Evolutionary conservation across 257 asterid species (phyloP).

Genomic region (Salvia miltiorrhiza): DNA sequence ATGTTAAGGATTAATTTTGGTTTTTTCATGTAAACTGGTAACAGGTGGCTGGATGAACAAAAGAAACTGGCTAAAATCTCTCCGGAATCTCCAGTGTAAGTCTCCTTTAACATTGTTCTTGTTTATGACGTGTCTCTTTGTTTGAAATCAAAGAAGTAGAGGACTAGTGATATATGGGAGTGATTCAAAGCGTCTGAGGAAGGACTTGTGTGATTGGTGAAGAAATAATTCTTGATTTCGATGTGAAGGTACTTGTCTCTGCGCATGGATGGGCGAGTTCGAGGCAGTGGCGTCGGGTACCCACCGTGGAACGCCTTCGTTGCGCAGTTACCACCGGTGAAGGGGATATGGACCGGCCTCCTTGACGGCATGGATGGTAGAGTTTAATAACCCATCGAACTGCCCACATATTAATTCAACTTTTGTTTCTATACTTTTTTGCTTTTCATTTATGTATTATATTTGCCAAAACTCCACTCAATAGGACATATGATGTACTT

Average conservation of each 20-base stretch:
- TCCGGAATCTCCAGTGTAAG: slow-evolving; percentile 94
- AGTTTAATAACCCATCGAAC: slow-evolving; percentile 42
- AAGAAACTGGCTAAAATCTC: slow-evolving; percentile 77
- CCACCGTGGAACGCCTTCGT: slow-evolving; percentile 98
- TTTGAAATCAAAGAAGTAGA: neutral
- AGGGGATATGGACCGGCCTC: slow-evolving; percentile 92
- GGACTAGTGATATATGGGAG: too few relatives aligned
- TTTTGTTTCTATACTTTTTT: neutral
- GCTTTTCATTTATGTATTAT: neutral
- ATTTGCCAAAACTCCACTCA: neutral
- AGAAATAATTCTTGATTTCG: slow-evolving; percentile 9
- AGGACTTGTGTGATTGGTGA: neutral
- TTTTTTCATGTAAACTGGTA: slow-evolving; percentile 1
- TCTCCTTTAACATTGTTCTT: slow-evolving; percentile 7
- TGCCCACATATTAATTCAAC: neutral
- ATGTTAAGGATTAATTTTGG: neutral
- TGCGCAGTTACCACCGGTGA: slow-evolving; percentile 73
- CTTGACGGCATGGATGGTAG: slow-evolving; percentile 99
- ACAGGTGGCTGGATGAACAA: slow-evolving; percentile 95
- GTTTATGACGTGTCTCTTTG: neutral
- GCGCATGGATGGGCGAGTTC: slow-evolving; percentile 92
- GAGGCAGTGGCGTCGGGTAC: slow-evolving; percentile 94
- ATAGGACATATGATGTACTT: neutral
- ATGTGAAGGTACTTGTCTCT: slow-evolving; percentile 76
- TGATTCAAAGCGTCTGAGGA: too few relatives aligned